Evolutionary conservation across 768 basidiomycete genomes (phyloP).

Genomic region (Lyophyllum shimeji): DNA sequence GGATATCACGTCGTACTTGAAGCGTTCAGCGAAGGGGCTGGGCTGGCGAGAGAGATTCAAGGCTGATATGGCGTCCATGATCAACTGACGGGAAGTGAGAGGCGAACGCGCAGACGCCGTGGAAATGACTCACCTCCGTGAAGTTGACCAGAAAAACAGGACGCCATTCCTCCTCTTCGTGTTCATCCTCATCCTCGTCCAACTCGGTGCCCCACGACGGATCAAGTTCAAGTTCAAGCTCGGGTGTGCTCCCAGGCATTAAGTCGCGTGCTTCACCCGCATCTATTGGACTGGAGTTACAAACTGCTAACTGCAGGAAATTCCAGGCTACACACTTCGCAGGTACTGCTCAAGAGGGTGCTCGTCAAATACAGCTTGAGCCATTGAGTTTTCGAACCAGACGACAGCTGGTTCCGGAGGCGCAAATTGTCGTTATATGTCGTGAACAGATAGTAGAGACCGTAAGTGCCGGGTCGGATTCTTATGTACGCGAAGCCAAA

Average conservation of each 20-base stretch:
- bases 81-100: slow-evolving; percentile 28
- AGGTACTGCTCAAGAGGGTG: slow-evolving; percentile 77
- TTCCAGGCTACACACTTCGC: slow-evolving; percentile 44
- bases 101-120: neutral
- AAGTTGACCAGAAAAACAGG: slow-evolving; percentile 33
- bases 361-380: slow-evolving; percentile 75
- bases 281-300: slow-evolving; percentile 34
- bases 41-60: slow-evolving; percentile 32
- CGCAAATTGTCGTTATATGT: slow-evolving; percentile 15
- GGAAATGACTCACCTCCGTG: slow-evolving; percentile 36
- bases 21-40: slow-evolving; percentile 67
- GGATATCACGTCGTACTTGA: slow-evolving; percentile 84
- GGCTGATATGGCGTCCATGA: slow-evolving; percentile 37
- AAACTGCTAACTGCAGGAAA: neutral
- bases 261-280: slow-evolving; percentile 55
- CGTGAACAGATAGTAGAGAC: slow-evolving; percentile 8
- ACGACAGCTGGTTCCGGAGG: slow-evolving; percentile 2
- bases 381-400: slow-evolving; percentile 43
- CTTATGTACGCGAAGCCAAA: neutral
- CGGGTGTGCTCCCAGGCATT: slow-evolving; percentile 55
- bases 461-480: neutral
- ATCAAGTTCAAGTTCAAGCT: slow-evolving; percentile 39
- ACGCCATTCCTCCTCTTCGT: slow-evolving; percentile 33
- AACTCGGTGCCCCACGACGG: slow-evolving; percentile 25
- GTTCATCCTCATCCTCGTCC: slow-evolving; percentile 29